phyloP scores from a whole-genome alignment of 1,284 basidiomycete genomes.

The Tilletia setariae region DNA sequence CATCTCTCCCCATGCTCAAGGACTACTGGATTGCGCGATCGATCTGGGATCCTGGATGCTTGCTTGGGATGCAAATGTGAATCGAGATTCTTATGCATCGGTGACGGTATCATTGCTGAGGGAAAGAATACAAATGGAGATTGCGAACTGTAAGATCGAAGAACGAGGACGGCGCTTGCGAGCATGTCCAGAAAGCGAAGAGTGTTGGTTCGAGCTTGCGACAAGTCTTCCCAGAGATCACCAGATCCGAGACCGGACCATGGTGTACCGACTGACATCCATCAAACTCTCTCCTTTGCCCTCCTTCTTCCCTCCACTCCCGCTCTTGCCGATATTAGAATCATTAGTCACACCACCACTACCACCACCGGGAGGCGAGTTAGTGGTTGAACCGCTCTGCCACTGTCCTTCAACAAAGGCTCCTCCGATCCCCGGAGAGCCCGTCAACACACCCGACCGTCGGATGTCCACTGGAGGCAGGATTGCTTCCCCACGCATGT shows the following conservation, averaged over 20 bases:
- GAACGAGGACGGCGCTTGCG: no score
- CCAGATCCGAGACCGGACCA: constrained; percentile 49
- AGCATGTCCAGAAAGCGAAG: no score
- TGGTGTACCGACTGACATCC: constrained; percentile 50
- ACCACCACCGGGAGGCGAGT: background rate
- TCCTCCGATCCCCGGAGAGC: background rate
- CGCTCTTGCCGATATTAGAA: constrained; percentile 16
- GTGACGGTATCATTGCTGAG: no score
- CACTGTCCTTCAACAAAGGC: background rate
- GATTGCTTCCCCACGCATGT: constrained; percentile 37
- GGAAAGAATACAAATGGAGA: no score
- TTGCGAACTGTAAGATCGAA: no score
- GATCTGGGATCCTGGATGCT: no score
- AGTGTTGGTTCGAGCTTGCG: no score
- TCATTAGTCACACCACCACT: background rate
- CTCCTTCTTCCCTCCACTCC: constrained; percentile 22
- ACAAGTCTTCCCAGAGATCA: constrained; percentile 16
- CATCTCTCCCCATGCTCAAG: no score
- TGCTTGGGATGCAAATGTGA: no score
- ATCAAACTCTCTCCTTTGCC: constrained; percentile 28
- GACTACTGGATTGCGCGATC: no score
- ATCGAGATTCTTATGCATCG: no score
- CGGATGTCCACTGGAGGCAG: background rate
- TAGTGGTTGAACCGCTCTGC: no score
- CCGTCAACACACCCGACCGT: constrained; percentile 8